Evolutionary conservation across 768 basidiomycete genomes (phyloP), one percentile per base, ranked within the genome.

Genomic region (Tylopilus rubrobrunneus): DNA sequence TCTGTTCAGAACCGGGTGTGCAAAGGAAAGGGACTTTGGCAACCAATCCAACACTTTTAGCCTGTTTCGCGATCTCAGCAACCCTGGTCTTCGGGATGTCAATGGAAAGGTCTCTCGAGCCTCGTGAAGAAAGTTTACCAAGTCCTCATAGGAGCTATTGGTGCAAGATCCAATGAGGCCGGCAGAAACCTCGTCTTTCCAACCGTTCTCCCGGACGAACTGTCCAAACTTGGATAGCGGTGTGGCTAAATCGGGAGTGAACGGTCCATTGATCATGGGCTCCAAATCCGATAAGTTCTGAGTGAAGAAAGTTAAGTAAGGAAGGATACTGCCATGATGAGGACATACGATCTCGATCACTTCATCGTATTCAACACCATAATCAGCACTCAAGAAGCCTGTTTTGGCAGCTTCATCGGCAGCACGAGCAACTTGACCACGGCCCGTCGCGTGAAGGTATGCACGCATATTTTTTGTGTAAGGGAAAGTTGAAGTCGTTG

Each of bases 401-500:
- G 77, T 67, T 7, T 76, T 67, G 8, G 91, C 88, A 33, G 95
- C 96, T 53, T 79, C 70, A 63, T 97, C 94, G 0, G 97, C 97
- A 29, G 91, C 91, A 15, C 72, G 74, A 29, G 95, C 95, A 25
- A 96, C 92, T 31, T 87, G 83, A 39, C 80, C 84, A 52, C 97
- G 85, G 46, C 92, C 87, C 9, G 97, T 99, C 19, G 94, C 94
- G 58, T 82, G 77, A 29, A 99, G 82, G 72, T 98, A 99, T 34
- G 83, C 78, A 31, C 84, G 80, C 96, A 98, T 98, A 63, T 84
- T 83, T 17, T 81, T 72, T 15, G 92, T 93, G 73, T 98, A 99
- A 5, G 96, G 95, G 80, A 99, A 99, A 7, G 89, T 92, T 1
- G 95, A 96, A 0, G 97, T 98, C 1, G 97, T 99, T n/a, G 97